Evolutionary conservation across 176 grass and related monocot genomes (phyloP).

Genomic region (Oryza glaberrima): DNA sequence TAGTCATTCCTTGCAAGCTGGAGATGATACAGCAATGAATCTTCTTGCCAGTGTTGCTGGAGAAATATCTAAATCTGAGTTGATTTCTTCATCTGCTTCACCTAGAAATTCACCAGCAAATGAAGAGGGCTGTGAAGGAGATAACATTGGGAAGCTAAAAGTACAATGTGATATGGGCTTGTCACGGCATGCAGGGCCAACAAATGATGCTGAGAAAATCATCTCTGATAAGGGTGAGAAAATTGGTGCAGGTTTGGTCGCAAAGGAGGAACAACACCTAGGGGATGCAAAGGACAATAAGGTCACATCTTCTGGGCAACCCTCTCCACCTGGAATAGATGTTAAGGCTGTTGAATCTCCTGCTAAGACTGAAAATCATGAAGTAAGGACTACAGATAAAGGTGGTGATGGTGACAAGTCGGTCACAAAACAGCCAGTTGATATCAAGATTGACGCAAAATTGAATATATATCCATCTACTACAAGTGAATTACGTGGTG

Average conservation of each 20-base stretch:
- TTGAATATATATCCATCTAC: conserved; percentile 22
- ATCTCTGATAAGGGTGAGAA: conserved; percentile 42
- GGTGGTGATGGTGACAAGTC: conserved; percentile 44
- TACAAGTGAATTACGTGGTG: conserved; percentile 29
- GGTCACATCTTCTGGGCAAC: conserved; percentile 21
- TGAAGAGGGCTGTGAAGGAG: conserved; percentile 43
- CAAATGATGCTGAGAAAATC: conserved; percentile 47
- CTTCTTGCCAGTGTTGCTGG: conserved; percentile 94
- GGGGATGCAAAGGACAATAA: conserved; percentile 14
- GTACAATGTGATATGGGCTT: conserved; percentile 40
- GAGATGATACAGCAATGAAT: conserved; percentile 89
- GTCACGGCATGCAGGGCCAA: conserved; percentile 40
- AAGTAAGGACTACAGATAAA: conserved; percentile 11
- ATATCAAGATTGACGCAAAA: conserved; percentile 14
- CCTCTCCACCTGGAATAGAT: conserved; percentile 17
- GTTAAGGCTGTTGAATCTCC: conserved; percentile 46
- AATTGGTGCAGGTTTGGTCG: conserved; percentile 24
- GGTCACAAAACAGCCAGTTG: not conserved
- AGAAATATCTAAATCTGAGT: conserved; percentile 84
- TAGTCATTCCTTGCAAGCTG: conserved; percentile 59
- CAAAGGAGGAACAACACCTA: conserved; percentile 21
- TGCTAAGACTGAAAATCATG: conserved; percentile 41
- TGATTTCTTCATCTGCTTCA: conserved; percentile 59
- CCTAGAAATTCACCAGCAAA: conserved; percentile 45
- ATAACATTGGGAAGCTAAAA: conserved; percentile 47